Percentiles rank a stretch among this genome's conserved stretches.
Conservation (phyloP, 345 rosid genomes). For the Rhizophora apiculata region DNA sequence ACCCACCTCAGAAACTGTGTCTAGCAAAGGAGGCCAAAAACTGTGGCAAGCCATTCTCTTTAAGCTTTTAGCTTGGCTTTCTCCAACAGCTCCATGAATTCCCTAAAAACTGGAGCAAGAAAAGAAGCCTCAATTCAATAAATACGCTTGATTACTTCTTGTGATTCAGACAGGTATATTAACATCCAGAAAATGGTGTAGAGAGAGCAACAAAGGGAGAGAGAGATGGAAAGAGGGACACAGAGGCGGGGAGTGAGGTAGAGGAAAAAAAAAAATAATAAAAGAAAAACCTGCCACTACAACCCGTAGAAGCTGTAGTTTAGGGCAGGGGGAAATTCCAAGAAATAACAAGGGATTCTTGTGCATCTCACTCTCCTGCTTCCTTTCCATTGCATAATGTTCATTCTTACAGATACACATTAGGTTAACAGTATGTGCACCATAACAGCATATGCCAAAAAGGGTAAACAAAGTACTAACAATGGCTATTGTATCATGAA, state of each 20-base stretch:
- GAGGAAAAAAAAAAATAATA: neutral
- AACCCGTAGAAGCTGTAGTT: neutral
- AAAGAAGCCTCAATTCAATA: neutral
- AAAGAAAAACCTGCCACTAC: neutral
- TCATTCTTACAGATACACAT: neutral
- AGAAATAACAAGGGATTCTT: neutral
- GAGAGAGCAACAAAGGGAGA: no score
- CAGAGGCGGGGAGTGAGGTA: no score
- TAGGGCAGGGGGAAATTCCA: neutral
- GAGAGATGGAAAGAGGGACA: neutral
- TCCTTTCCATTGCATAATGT: neutral
- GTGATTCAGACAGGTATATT: neutral
- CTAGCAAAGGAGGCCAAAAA: no score
- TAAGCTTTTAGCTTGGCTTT: conserved; percentile 20
- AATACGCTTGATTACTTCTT: neutral
- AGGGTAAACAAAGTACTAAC: neutral
- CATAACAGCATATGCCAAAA: no score
- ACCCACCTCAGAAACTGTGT: no score
- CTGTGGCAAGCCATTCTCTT: neutral
- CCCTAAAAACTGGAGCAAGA: conserved; percentile 28
- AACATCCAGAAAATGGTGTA: neutral
- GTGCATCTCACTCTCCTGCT: neutral
- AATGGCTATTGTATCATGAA: neutral
- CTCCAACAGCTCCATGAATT: conserved; percentile 27
- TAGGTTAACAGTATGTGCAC: no score